Base-by-base conservation (phyloP, 805 yeast genomes). In the Saccharomycopsis olivae region DNA sequence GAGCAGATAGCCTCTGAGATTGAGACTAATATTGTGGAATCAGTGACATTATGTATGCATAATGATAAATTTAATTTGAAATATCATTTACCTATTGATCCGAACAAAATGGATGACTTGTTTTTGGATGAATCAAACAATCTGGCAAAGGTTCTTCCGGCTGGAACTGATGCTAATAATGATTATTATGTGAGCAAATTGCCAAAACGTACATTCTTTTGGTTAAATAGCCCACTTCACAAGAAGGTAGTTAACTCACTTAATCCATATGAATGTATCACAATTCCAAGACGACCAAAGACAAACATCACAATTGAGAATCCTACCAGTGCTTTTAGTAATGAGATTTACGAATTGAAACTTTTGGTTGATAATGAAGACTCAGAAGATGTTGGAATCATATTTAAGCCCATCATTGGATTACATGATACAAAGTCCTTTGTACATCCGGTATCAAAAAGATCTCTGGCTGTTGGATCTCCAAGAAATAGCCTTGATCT, bases 261-360 rank as follows among this genome's bases (percentile, higher is more conserved):
- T 2, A 43, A 46, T n/a, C 59, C 60, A 4, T 35, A 35, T 6
- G 28, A 39, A 4, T 43, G 46, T 21, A 59, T 59, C 28, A 54
- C 64, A 3, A 49, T 63, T 5, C 71, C 73, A 13, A 58, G 64
- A 36, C 49, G 58, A 2, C 73, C 73, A 4, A 50, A 57, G 3
- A 53, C 61, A 0, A 52, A 48, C 15, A 50, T 61, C 3, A 33
- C 34, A 0, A 38, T 63, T 5, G 48, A 46, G 1, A 46, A 53
- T 16, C 37, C 53, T 0, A 55, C 58, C 5, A 41, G 44, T 32
- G 61, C 57, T 1, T 53, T 54, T 33, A 49, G 51, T 23, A 65
- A 66, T 9, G 65, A 65, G 40, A 44, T 35, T 0, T 47, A 58
- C 17, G 50, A 51, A 1, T 18, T 56, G 11, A 40, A 37, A 0